Conservation (phyloP, 768 basidiomycete genomes). For the Agrocybe pediades region DNA sequence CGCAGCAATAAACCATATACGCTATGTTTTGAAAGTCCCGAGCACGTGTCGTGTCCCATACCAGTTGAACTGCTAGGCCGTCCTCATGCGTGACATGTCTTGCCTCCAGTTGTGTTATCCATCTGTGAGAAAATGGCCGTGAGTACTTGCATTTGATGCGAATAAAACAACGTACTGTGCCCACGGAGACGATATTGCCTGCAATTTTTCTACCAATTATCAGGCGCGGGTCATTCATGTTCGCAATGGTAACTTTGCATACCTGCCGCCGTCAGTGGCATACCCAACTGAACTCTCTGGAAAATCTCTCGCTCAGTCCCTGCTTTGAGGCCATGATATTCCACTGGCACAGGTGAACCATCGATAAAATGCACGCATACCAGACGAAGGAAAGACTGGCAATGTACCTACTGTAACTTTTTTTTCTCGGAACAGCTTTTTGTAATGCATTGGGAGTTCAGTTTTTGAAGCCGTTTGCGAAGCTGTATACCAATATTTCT, state of each 20-base stretch:
- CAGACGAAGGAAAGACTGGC: not conserved
- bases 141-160: not conserved
- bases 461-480: slow-evolving; percentile 41
- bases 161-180: slow-evolving; percentile 39
- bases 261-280: slow-evolving; percentile 76
- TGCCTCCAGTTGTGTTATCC: slow-evolving; percentile 61
- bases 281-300: slow-evolving; percentile 80
- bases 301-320: slow-evolving; percentile 77
- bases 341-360: slow-evolving; percentile 44
- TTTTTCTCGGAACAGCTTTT: slow-evolving; percentile 52
- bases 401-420: slow-evolving; percentile 67
- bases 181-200: slow-evolving; percentile 75
- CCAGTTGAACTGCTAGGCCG: slow-evolving; percentile 57
- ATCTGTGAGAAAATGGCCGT: slow-evolving; percentile 32
- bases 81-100: slow-evolving; percentile 58
- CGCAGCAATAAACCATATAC: slow-evolving; percentile 68
- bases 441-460: slow-evolving; percentile 56
- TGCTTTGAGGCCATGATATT: slow-evolving; percentile 59
- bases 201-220: slow-evolving; percentile 67
- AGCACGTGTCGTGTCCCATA: slow-evolving; percentile 71
- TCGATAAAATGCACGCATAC: not conserved
- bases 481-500: slow-evolving; percentile 64
- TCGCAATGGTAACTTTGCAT: slow-evolving; percentile 7
- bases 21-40: slow-evolving; percentile 78
- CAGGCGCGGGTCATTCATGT: not conserved